Conservation (phyloP, 768 basidiomycete genomes). For the Lactifluus subvellereus region DNA sequence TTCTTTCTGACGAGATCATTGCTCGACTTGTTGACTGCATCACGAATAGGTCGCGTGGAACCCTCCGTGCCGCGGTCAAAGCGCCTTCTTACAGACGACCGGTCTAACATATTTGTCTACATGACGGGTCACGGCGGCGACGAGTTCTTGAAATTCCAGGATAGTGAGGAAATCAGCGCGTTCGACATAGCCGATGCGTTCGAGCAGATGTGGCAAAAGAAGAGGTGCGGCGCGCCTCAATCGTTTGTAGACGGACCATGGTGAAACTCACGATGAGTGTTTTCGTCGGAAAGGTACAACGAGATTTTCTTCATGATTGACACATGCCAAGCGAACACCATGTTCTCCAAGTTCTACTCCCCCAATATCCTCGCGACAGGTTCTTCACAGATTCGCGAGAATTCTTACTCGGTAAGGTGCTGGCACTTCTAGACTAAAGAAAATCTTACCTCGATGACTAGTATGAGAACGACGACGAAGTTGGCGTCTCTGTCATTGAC, state of each 20-base stretch:
- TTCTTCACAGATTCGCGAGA: conserved; percentile 77
- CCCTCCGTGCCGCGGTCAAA: conserved; percentile 86
- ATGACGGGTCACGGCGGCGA: conserved; percentile 99
- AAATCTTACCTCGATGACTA: conserved; percentile 29
- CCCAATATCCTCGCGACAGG: conserved; percentile 91
- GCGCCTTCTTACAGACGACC: conserved; percentile 82
- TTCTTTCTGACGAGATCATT: neutral
- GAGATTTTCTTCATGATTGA: conserved; percentile 98
- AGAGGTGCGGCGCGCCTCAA: conserved; percentile 45
- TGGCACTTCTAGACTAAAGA: neutral
- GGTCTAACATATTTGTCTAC: conserved; percentile 92
- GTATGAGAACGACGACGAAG: conserved; percentile 91
- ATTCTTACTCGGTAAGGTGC: conserved; percentile 79
- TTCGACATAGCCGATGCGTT: conserved; percentile 98
- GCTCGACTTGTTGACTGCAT: neutral
- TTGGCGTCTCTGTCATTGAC: conserved; percentile 95
- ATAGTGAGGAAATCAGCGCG: conserved; percentile 96
- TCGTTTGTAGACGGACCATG: neutral
- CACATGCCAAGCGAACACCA: conserved; percentile 94
- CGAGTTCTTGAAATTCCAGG: conserved; percentile 98
- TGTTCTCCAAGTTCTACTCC: conserved; percentile 91
- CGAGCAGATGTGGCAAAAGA: conserved; percentile 98
- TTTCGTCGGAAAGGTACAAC: conserved; percentile 58
- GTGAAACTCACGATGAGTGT: neutral
- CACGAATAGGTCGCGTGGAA: conserved; percentile 68